Evolutionary conservation across 495 filamentous ascomycete species (phyloP).

Genomic region (Gamarada debralockiae): DNA sequence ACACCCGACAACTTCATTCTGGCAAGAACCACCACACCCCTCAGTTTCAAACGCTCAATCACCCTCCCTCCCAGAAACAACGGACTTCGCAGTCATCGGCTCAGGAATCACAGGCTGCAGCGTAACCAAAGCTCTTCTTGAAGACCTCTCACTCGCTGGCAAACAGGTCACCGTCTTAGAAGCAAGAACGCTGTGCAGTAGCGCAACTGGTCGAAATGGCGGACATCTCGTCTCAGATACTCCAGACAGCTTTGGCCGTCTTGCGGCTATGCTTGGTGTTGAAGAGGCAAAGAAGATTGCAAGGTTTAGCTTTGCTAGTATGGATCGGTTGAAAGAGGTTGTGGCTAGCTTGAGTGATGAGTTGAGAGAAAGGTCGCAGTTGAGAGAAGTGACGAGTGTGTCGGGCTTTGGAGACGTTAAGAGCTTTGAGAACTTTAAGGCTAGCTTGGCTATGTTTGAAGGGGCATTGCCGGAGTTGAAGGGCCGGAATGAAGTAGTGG

Average conservation of each 20-base stretch:
- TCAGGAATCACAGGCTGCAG: conserved; percentile 66
- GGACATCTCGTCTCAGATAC: not conserved
- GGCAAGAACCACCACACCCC: conserved; percentile 37
- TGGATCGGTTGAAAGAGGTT: not conserved
- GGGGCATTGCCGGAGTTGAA: conserved; percentile 3
- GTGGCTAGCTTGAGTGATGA: not conserved
- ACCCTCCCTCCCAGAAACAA: conserved; percentile 37
- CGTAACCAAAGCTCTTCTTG: conserved; percentile 32
- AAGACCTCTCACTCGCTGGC: not conserved
- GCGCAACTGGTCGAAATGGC: not conserved
- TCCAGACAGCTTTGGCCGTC: not conserved
- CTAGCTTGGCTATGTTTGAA: not conserved
- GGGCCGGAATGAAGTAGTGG: conserved; percentile 1
- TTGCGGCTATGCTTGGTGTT: not conserved
- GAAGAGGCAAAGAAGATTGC: conserved; percentile 8
- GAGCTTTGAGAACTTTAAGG: not conserved
- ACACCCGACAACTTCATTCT: not conserved
- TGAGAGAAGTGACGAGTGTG: conserved; percentile 2
- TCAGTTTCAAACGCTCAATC: conserved; percentile 49
- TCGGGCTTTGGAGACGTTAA: not conserved
- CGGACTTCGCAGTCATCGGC: conserved; percentile 61
- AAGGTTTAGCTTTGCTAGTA: not conserved
- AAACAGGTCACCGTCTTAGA: not conserved
- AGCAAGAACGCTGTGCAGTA: not conserved
- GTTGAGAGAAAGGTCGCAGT: not conserved